Base-by-base conservation (phyloP, 768 basidiomycete genomes). In the Psilocybe azurescens region DNA sequence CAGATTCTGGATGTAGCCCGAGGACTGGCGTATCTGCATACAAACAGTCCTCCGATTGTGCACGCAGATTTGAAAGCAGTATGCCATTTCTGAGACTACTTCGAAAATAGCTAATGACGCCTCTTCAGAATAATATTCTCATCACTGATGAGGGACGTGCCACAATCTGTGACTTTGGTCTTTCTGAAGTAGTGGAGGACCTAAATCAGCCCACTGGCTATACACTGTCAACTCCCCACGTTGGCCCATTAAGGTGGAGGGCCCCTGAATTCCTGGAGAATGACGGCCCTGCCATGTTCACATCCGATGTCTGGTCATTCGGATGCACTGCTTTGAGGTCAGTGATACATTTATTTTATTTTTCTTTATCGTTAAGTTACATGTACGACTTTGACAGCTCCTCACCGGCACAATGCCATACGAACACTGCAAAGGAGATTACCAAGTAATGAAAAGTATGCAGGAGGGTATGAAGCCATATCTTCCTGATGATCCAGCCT, bases 151-250 rank as follows among this genome's bases (percentile, higher is more conserved):
- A 76, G 20, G 78, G 78, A 11, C 73, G 61, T 7, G 82, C 79
- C 32, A 79, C 75, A 36, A 66, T 83, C 1, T 76, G 79, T 24
- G 82, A 83, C 65, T 83, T 83, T 58, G 82, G 82, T 44, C 72
- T 83, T 14, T 74, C 76, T 3, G 65, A 76, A 56, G 73, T 75
- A 9, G 67, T 77, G 24, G 74, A 73, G 20, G 72, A 72, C 8
- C 62, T 75, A 1, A 67, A 67, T 3, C 59, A 70, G 8, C 72
- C 72, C 0, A 70, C 70, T 9, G 76, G 76, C 1, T 65, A 67
- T 38, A 77, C 75, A 0, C 68, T 73, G 8, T 74, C 73, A 3
- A 69, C 66, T 32, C 70, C 71, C 30, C 68, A 69, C n/a, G 67
- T 68, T 7, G 76, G 74, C 0, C 74, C 76, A 7, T 54, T 72